phyloP scores from a whole-genome alignment of 2,329 filamentous ascomycete species.

The Fusarium dlaminii region DNA sequence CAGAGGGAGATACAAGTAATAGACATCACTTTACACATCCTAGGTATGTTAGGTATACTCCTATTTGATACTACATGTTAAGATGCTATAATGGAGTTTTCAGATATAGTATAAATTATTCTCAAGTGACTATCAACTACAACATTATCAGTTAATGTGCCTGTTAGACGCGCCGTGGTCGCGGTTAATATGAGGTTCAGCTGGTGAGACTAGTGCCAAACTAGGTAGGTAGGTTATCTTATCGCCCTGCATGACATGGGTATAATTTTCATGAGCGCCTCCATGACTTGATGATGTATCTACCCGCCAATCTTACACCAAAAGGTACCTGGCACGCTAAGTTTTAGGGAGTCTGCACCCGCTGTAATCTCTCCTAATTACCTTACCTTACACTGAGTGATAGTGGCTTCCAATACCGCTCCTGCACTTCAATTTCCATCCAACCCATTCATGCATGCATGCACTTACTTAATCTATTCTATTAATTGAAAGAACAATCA shows the following conservation, averaged over 20 bases:
- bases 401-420: conserved; percentile 22
- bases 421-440: conserved; percentile 29
- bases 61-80: neutral
- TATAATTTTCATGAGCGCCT: conserved; percentile 12
- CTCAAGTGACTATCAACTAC: neutral
- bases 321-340: conserved; percentile 15
- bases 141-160: neutral
- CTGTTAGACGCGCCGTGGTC: neutral
- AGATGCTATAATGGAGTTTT: neutral
- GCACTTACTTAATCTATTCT: neutral
- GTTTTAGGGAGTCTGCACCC: neutral
- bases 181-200: neutral
- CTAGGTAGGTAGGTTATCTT: conserved; percentile 24
- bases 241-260: conserved; percentile 30
- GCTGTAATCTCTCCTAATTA: conserved; percentile 31
- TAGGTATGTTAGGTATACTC: neutral
- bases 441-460: conserved; percentile 9
- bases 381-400: neutral
- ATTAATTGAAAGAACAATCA: conserved; percentile 1
- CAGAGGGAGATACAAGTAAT: no score
- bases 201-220: neutral
- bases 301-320: conserved; percentile 12
- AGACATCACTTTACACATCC: neutral
- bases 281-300: conserved; percentile 10
- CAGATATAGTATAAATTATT: neutral